These are phyloP conservation scores for Salix purpurea DNA, from an alignment of 345 rosid species.

Conservation along the genomic window DNA sequence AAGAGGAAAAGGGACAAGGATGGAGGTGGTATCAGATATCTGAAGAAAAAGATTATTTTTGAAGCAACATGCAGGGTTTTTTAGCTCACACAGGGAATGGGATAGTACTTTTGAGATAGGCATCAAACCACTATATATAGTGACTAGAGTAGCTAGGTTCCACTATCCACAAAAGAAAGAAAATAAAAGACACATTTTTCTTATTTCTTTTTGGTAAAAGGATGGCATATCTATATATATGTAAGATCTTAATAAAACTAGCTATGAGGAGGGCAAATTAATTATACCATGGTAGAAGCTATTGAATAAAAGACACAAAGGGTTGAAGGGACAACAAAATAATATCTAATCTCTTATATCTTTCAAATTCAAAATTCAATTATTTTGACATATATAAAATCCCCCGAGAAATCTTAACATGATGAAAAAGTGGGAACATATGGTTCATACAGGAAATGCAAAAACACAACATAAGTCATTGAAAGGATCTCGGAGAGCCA, in stretches of 20 bases:
- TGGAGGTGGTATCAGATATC: too few species aligned
- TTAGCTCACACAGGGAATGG: neutral
- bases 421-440: neutral
- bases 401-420: neutral
- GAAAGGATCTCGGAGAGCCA: too few species aligned
- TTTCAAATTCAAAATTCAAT: neutral
- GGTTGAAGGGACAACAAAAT: neutral
- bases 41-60: neutral
- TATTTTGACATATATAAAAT: neutral
- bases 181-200: neutral
- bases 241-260: neutral
- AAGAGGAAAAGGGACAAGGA: neutral
- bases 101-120: conserved; percentile 17
- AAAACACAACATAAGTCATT: neutral
- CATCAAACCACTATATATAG: conserved; percentile 9
- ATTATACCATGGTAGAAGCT: neutral
- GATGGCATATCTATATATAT: neutral
- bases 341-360: neutral
- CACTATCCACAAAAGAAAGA: conserved; percentile 6
- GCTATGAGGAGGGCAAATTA: neutral
- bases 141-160: conserved; percentile 4
- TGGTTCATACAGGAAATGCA: neutral
- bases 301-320: neutral
- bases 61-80: neutral
- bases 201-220: neutral